Evolutionary conservation across 1,284 basidiomycete genomes (phyloP), one percentile per base, ranked within the genome.

Genomic region (Ganoderma sp.): DNA sequence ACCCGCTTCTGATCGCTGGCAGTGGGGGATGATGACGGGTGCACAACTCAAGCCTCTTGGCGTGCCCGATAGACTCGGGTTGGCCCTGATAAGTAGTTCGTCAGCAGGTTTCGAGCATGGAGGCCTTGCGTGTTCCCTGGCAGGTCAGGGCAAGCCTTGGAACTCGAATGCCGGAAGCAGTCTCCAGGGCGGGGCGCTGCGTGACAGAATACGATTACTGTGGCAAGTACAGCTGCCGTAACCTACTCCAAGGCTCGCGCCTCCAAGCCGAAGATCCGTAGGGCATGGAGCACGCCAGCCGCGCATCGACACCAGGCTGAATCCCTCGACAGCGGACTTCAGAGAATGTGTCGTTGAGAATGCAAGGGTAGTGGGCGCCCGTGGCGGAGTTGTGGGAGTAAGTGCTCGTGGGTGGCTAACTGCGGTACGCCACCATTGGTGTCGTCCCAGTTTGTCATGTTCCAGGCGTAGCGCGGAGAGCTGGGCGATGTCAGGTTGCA

Each of bases 21-120:
- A 32, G 4, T 32, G 32, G 32, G 32, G 52, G 25, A 7, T 12
- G 7, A 32, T 6, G 25, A 54, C 25, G 28, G 32, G 52, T 19
- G 28, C 52, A 34, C 52, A 56, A 17, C 37, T 17, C 52, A 56
- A 56, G 52, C 32, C 32, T 56, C 52, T 56, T 56, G 52, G 52
- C 52, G 17, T 17, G 52, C 52, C 28, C 28, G 52, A 17, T 34
- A 34, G 17, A 34, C 32, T 56, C 15, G 17, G 22, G 15, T 34
- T 34, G 17, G 28, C 28, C 9, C 22, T 52, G 48, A 52, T 52
- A 32, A 32, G 2, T 32, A 32, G 32, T 32, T 32, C 48, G 12
- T 52, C 48, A 10, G 22, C 14, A 22, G 48, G 45, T 22, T 48
- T 48, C 48, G 14, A 28, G 48, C 48, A 52, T 52, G 48, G 45